phyloP scores from a whole-genome alignment of 371 early-diverging fungal genomes.

The Mucor circinelloides region DNA sequence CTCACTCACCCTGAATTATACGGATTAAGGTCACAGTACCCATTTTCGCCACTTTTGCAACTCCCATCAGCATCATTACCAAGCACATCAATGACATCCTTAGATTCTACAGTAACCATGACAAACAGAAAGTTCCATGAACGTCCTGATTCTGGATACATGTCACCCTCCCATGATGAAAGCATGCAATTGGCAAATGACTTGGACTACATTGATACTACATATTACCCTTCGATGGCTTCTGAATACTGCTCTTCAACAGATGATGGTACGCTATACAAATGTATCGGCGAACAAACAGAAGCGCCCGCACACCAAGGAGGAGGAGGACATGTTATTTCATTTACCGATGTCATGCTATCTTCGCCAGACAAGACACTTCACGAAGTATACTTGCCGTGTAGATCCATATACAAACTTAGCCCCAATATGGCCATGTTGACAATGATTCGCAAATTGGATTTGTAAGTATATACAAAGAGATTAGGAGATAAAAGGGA shows the following conservation, averaged over 20 bases:
- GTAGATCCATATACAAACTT: slow-evolving; percentile 11
- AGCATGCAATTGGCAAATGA: slow-evolving; percentile 11
- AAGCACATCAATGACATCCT: slow-evolving; percentile 1
- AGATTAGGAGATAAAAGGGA: slow-evolving; percentile 2
- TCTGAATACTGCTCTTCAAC: neutral
- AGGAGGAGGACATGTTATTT: slow-evolving; percentile 2
- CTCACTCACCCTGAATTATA: slow-evolving; percentile 14
- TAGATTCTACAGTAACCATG: neutral
- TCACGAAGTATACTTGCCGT: slow-evolving; percentile 12
- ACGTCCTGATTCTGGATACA: slow-evolving; percentile 18
- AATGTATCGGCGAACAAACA: neutral
- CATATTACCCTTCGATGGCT: slow-evolving; percentile 8
- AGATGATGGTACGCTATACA: neutral
- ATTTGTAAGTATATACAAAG: slow-evolving; percentile 26
- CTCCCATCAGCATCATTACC: neutral
- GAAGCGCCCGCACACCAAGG: neutral
- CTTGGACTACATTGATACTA: slow-evolving; percentile 19
- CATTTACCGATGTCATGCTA: slow-evolving; percentile 12
- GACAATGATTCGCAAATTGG: slow-evolving; percentile 22
- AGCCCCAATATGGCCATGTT: slow-evolving; percentile 30
- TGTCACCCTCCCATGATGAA: neutral
- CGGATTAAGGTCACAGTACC: slow-evolving; percentile 6
- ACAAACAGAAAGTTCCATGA: neutral
- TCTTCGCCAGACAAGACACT: slow-evolving; percentile 13
- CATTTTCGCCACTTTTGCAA: neutral